phyloP scores from a whole-genome alignment of 208 protist species.

The Wallacemonas sp. region DNA sequence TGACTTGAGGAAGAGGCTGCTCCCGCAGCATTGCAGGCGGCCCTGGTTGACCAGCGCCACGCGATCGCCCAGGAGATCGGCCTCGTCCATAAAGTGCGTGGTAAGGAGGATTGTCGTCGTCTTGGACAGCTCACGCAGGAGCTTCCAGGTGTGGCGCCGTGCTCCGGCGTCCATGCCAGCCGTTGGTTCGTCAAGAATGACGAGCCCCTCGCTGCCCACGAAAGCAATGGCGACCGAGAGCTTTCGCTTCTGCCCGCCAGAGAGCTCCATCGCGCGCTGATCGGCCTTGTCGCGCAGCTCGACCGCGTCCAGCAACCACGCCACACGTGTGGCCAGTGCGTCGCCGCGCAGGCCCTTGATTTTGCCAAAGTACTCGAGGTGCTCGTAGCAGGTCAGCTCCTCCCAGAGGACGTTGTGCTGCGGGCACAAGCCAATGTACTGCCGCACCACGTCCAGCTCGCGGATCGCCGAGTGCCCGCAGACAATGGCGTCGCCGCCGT shows the following conservation, averaged over 20 bases:
- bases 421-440: slow-evolving; percentile 94
- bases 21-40: slow-evolving; percentile 57
- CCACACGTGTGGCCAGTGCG: slow-evolving; percentile 42
- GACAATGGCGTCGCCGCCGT: slow-evolving; percentile 75
- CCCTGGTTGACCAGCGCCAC: slow-evolving; percentile 88
- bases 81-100: slow-evolving; percentile 97
- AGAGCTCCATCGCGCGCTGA: slow-evolving; percentile 36
- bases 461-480: slow-evolving; percentile 58
- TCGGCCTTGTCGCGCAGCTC: slow-evolving; percentile 67
- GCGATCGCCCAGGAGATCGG: slow-evolving; percentile 90
- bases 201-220: slow-evolving; percentile 59
- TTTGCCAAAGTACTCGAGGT: slow-evolving; percentile 92
- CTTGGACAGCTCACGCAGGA: slow-evolving; percentile 46
- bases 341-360: slow-evolving; percentile 83
- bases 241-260: slow-evolving; percentile 82
- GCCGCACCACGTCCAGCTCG: slow-evolving; percentile 51
- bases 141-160: slow-evolving; percentile 75
- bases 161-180: slow-evolving; percentile 89
- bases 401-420: slow-evolving; percentile 96
- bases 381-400: slow-evolving; percentile 88
- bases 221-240: slow-evolving; percentile 86
- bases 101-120: slow-evolving; percentile 70
- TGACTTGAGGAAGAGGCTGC: slow-evolving; percentile 57
- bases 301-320: slow-evolving; percentile 37
- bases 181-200: slow-evolving; percentile 92